Evolutionary conservation across 805 yeast species (phyloP).

Genomic region (Millerozyma miso): DNA sequence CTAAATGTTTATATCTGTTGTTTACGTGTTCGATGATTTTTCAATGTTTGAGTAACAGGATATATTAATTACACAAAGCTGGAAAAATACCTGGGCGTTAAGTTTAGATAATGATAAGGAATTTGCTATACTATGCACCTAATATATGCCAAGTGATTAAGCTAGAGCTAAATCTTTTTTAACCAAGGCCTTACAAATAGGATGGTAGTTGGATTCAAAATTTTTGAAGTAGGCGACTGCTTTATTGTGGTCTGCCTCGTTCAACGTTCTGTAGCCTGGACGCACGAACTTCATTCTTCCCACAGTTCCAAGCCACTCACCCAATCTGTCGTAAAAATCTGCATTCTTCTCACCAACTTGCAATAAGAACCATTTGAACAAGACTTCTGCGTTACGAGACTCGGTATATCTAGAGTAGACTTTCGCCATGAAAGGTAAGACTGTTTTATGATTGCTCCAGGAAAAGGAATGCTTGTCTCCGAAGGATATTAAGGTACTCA

Average conservation of each 20-base stretch:
- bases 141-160: background rate
- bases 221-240: constrained; percentile 64
- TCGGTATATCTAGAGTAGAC: constrained; percentile 38
- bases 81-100: background rate
- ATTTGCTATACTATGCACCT: background rate
- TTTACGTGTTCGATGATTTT: background rate
- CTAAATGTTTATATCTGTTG: background rate
- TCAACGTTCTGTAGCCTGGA: constrained; percentile 71
- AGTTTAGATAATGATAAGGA: too few species aligned
- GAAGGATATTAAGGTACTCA: constrained; percentile 59
- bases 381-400: constrained; percentile 75
- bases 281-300: constrained; percentile 95
- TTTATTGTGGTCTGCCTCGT: constrained; percentile 56
- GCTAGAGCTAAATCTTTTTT: constrained; percentile 64
- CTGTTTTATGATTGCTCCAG: constrained; percentile 33
- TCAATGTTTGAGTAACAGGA: background rate
- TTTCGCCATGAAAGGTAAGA: constrained; percentile 29
- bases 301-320: constrained; percentile 84
- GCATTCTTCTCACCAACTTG: constrained; percentile 52
- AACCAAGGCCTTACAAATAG: constrained; percentile 80
- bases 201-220: constrained; percentile 65
- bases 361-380: constrained; percentile 71
- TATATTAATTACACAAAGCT: background rate
- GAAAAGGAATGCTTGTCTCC: constrained; percentile 37
- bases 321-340: constrained; percentile 48